Evolutionary conservation across 805 yeast genomes (phyloP), one percentile per base, ranked within the genome.

Genomic region (Ascoidea tarda): DNA sequence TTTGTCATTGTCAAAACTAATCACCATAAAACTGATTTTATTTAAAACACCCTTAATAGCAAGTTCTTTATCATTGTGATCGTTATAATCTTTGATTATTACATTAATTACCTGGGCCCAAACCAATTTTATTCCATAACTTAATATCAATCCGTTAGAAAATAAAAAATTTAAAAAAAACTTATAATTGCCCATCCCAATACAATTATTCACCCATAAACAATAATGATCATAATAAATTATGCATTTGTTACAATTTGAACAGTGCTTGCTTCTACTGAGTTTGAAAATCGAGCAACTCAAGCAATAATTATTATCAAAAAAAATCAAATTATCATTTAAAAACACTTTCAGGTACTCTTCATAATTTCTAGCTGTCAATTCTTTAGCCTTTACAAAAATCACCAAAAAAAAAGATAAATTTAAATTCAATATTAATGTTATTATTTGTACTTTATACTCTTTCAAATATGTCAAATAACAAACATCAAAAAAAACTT

Each of bases 201-300:
- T 74, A 62, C 96, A 87, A 58, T 81, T 85, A 60, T 84, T 82
- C 50, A 87, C 61, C 78, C 85, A 79, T 42, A 71, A 59, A 61
- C 90, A 84, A 63, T 81, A 87, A 60, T 81, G 87, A 61, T 85
- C 95, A 61, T 80, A 83, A 54, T 71, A 63, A 45, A 71, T 62
- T 21, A 85, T 69, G 60, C 96, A 87, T 5, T 70, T 70, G 56
- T 78, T 78, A 66, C 96, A 87, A 2, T 71, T 70, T 1, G 82
- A 72, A 60, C 96, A 87, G 64, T 87, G 96, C 52, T 83, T 77
- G 0, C 89, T 67, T 51, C 95, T 66, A 0, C 89, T 84, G 0
- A 85, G 82, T 58, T 89, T 72, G 72, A 79, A 72, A 16, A 77
- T 65, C 16, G 73, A 67, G 61, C 96, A 87, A 1, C 84, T 75